Base-by-base conservation (phyloP, 208 protist genomes). In the Herpetomonas samuelpessoai region DNA sequence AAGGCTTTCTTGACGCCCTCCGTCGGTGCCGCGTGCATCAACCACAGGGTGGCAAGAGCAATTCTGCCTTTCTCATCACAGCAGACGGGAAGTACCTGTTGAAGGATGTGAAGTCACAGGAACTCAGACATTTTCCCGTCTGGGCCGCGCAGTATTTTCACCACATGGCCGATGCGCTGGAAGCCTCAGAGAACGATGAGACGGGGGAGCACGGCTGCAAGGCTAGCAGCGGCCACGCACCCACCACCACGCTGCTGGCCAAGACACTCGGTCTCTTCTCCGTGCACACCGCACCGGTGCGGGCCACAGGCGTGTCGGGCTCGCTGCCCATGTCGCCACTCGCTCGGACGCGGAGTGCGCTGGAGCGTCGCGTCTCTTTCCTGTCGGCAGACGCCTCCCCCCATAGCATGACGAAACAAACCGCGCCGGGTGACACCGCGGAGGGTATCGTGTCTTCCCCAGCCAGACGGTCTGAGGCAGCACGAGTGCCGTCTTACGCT, bases 31-130 rank as follows among this genome's bases (percentile, higher is more conserved):
- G 52, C 9, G 66, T 65, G 4, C 74, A 79, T 57, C 67, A 70
- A 25, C 47, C 78, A 18, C 66, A 90, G 22, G 88, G 88, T 19
- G 88, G 88, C 47, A 95, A 92, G 52, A 86, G 80, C 21, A 68
- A 84, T 19, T 67, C 79, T 0, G 59, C 60, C 31, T 95, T 92
- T 58, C 89, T 80, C 50, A 48, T 79, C 19, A 92, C 84, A 21
- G 55, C 71, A 0, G 88, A 95, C 54, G 76, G 65, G 3, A 65
- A 78, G 6, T 85, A 88, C 49, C 51, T 95, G 30, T 45, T 95
- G 39, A 95, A 95, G 63, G 66, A 71, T 18, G 58, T 95, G 27
- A 92, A 91, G 57, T 69, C 73, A 44, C 73, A 68, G 45, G 88
- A 95, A 60, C 61, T 90, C 52, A 62, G 65, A 2, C 79, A 95